Evolutionary conservation across 495 filamentous ascomycete species (phyloP), one percentile per base, ranked within the genome.

Genomic region (Penicillium dipodomyicola): DNA sequence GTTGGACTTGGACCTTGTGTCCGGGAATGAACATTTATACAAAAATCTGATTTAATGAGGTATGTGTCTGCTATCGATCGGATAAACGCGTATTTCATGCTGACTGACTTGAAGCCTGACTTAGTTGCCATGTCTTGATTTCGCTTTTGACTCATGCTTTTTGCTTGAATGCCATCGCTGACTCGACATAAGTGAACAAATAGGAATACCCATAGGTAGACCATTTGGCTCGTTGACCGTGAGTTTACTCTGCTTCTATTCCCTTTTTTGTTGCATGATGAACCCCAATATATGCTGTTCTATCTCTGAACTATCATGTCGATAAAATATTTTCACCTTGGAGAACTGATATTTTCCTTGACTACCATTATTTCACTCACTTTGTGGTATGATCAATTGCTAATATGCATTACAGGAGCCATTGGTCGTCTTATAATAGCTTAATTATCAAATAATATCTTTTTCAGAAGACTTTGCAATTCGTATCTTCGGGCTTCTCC

Each of bases 21-120:
- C 74, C 65, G 85, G 86, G 80, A 73, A 87, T 95, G 91, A 94
- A 89, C 87, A 82, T 82, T 71, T 78, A 83, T 74, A 84, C 79
- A 86, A 90, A 93, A 94, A 87, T 96, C 92, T 96, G 92, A 96
- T 96, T 92, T 95, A 95, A 94, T 94, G 89, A 93, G 89, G 88
- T 92, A 78, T 75, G 82, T 78, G 20, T 11, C 17, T 11, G 29
- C 27, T 10, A 22, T 9, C 5, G 40, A n/a, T 48, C 3, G 23
- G 14, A 32, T 25, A 19, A n/a, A 41, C 14, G n/a, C 6, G 37
- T 46, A 9, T 54, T 54, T 44, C 42, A 52, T 64, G 68, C 82
- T 87, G 67, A 85, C 74, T 46, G 46, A 27, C 47, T 41, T 51
- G 40, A 50, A 78, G 76, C 72, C 77, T 80, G 76, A 78, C 61